Base-by-base conservation (phyloP, 2,329 filamentous ascomycete species). In the Fusarium clavum region DNA sequence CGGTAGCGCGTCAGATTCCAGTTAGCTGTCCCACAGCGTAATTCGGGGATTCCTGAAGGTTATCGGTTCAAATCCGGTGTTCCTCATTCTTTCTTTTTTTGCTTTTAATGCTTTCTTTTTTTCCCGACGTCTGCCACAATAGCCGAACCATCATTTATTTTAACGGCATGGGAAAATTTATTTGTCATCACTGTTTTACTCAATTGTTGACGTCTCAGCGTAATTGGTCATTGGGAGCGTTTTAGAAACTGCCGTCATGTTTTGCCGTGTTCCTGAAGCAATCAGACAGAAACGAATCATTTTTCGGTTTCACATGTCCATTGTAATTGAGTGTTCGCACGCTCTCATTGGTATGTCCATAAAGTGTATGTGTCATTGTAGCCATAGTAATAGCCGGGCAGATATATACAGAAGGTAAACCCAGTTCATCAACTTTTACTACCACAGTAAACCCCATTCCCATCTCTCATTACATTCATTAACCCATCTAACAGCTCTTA, bases 401-500 rank as follows among this genome's bases (percentile, higher is more conserved):
- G 34, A 47, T 43, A 64, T 49, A 12, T 64, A 64, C 47, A 27
- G 9, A 16, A 43, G 24, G 14, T 45, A 56, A 47, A 29, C 22
- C 27, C 32, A 30, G 18, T 11, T 32, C 38, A 48, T 49, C 25
- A 30, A 27, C 22, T 41, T 34, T 32, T 41, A 52, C 18, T n/a
- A 6, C 29, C 30, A n/a, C 46, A 44, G 38, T 11, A 40, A 52
- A 49, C 16, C 8, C 38, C 59, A 45, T 45, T 38, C 22, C 22
- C 38, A 16, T 47, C 40, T 32, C 20, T 25, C 45, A 38, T 68
- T 32, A 46, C 8, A 47, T 8, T 43, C 29, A 41, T 53, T 14
- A 70, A n/a, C 3, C 6, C 30, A 44, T 49, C 48, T 71, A 74
- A 20, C 72, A 74, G 25, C 24, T 47, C 24, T 46, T 60, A 22